Evolutionary conservation across 441 rosid genomes (phyloP), one percentile per base, ranked within the genome.

Genomic region (Corymbia calophylla): DNA sequence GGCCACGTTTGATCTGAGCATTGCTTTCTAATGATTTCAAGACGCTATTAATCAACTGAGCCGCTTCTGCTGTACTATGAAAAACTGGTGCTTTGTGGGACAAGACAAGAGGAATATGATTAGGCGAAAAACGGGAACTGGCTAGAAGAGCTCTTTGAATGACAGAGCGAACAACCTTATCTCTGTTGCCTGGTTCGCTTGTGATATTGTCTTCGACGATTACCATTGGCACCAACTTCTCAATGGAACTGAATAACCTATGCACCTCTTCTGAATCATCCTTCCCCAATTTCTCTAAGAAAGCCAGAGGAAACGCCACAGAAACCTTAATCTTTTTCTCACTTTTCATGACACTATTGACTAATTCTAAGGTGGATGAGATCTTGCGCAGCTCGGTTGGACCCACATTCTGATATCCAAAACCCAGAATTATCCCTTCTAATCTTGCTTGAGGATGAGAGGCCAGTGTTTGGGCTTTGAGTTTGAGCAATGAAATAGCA

Each of bases 401-500:
- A 25, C 92, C 91, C 15, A 39, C 32, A 48, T 54, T 70, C 53
- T 87, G 66, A 29, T 44, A 16, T 12, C 91, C 86, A 47, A 66
- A 53, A 49, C 86, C 87, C 39, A 95, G 62, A 49, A 90, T 62
- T 29, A 94, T 85, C 92, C 92, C 93, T 87, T 87, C 91, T 88
- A 92, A 87, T 86, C 91, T 88, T 31, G 93, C 90, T 88, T 68
- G 90, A 15, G 92, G 93, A 19, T 89, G 86, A 88, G 62, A 86
- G 55, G 91, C 13, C 17, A 88, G 80, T 11, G 90, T 66, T 70
- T 89, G 90, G 73, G 93, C 77, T 91, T 93, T 88, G 31, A 93
- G 90, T 91, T 93, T 88, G 35, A 94, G 90, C 95, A 94, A 93
- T 17, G 92, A 92, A 87, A 87, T 32, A 44, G 92, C 93, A 87